These are phyloP conservation scores for Filosporella fistucella DNA, from an alignment of 495 filamentous ascomycete species.

Conservation along the genomic window DNA sequence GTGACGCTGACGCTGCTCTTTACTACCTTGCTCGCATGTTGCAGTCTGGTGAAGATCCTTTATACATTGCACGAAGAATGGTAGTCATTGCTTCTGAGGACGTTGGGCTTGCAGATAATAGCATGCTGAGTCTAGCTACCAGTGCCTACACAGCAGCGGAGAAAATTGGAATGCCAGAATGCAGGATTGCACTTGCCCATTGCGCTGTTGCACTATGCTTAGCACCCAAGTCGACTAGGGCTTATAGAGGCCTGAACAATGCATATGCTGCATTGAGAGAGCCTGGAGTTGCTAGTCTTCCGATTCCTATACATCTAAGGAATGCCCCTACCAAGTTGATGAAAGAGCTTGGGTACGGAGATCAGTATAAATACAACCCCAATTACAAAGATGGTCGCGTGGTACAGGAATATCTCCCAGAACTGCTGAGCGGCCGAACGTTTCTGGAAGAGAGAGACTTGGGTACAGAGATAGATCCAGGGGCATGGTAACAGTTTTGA, in stretches of 20 bases:
- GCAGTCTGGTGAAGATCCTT: slow-evolving; percentile 89
- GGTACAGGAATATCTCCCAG: slow-evolving; percentile 84
- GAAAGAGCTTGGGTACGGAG: slow-evolving; percentile 87
- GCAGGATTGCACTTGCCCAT: slow-evolving; percentile 87
- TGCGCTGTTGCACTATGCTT: slow-evolving; percentile 76
- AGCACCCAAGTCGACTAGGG: slow-evolving; percentile 79
- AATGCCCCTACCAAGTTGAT: slow-evolving; percentile 91
- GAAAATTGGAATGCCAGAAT: slow-evolving; percentile 91
- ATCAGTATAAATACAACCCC: slow-evolving; percentile 95
- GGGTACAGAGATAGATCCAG: slow-evolving; percentile 68
- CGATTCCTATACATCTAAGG: slow-evolving; percentile 80
- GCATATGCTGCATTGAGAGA: slow-evolving; percentile 70
- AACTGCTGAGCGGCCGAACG: slow-evolving; percentile 55
- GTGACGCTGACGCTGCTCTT: slow-evolving; percentile 77
- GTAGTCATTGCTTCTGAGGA: slow-evolving; percentile 91
- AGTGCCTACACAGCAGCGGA: slow-evolving; percentile 81
- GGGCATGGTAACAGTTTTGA: slow-evolving; percentile 18
- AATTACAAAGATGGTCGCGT: slow-evolving; percentile 82
- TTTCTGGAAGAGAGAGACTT: slow-evolving; percentile 85
- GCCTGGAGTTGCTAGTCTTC: slow-evolving; percentile 71
- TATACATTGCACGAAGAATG: slow-evolving; percentile 87
- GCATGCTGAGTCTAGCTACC: slow-evolving; percentile 76
- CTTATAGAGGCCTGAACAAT: slow-evolving; percentile 79
- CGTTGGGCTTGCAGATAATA: slow-evolving; percentile 86
- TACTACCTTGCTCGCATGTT: slow-evolving; percentile 97